These are phyloP conservation scores for Papiliotrema nemorosa DNA, from an alignment of 1,284 basidiomycete species.

Conservation along the genomic window DNA sequence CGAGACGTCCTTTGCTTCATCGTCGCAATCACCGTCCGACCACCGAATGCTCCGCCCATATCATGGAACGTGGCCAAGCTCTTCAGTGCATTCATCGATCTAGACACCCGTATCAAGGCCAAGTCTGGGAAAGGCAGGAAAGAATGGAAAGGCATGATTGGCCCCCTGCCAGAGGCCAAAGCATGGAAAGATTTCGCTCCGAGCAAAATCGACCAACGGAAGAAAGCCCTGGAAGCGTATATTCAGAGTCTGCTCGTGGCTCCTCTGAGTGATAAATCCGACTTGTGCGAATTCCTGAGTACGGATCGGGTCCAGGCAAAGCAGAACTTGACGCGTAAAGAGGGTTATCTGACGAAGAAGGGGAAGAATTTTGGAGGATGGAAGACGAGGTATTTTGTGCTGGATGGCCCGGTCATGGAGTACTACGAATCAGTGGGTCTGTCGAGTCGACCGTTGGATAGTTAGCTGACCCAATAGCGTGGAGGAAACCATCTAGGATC, in stretches of 20 bases:
- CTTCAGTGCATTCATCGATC: constrained; percentile 80
- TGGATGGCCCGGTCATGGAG: constrained; percentile 80
- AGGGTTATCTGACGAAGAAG: constrained; percentile 93
- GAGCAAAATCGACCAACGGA: constrained; percentile 90
- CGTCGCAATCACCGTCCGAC: constrained; percentile 38
- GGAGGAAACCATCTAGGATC: constrained; percentile 86
- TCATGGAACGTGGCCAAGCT: constrained; percentile 90
- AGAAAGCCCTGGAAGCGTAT: constrained; percentile 81
- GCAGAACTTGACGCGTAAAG: constrained; percentile 87
- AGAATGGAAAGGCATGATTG: constrained; percentile 70
- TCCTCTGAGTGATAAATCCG: constrained; percentile 81
- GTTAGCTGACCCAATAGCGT: constrained; percentile 56
- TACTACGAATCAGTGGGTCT: constrained; percentile 89
- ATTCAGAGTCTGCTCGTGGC: constrained; percentile 79
- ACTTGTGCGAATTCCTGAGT: constrained; percentile 87
- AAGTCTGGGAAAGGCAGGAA: constrained; percentile 60
- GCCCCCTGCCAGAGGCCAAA: constrained; percentile 79
- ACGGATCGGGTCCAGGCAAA: constrained; percentile 79
- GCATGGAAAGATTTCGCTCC: constrained; percentile 97
- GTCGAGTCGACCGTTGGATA: constrained; percentile 2
- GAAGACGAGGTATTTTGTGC: constrained; percentile 91
- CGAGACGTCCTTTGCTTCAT: constrained; percentile 49
- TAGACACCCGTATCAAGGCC: constrained; percentile 63
- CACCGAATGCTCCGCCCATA: constrained; percentile 50
- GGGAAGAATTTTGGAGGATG: constrained; percentile 95